Conservation (phyloP, 768 basidiomycete genomes). For the Tulasnella sp. region DNA sequence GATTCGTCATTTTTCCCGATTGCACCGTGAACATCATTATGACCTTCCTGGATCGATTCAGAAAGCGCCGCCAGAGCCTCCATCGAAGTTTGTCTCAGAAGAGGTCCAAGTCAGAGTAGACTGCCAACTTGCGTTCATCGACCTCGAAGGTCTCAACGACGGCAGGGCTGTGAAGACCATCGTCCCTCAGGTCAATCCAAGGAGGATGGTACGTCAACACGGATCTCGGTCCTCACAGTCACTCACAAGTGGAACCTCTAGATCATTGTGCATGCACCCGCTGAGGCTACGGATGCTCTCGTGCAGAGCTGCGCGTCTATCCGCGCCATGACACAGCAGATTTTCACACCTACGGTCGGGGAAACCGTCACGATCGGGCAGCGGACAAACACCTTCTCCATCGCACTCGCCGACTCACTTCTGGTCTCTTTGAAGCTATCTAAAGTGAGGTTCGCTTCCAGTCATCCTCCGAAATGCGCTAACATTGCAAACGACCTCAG, state of each 20-base stretch:
- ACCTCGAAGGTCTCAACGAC: conserved; percentile 94
- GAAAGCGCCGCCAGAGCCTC: conserved; percentile 71
- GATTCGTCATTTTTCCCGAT: neutral
- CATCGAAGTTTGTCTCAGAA: conserved; percentile 79
- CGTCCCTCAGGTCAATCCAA: conserved; percentile 89
- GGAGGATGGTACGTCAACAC: conserved; percentile 64
- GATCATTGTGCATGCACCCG: conserved; percentile 80
- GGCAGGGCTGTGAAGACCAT: conserved; percentile 96
- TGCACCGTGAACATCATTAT: neutral
- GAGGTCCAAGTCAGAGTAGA: conserved; percentile 67
- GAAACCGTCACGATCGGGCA: conserved; percentile 87
- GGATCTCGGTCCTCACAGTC: neutral
- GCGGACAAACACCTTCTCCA: conserved; percentile 87
- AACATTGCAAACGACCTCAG: too few species aligned
- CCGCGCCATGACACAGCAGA: conserved; percentile 85
- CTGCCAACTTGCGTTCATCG: conserved; percentile 81
- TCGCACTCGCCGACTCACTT: conserved; percentile 85
- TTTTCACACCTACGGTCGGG: conserved; percentile 64
- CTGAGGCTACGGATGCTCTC: conserved; percentile 54
- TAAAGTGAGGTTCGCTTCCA: too few species aligned
- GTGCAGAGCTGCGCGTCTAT: conserved; percentile 73
- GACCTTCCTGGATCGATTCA: conserved; percentile 22
- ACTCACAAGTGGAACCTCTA: conserved; percentile 22
- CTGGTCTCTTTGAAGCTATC: conserved; percentile 74
- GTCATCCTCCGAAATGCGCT: too few species aligned